These are phyloP conservation scores for Metschnikowia lachancei DNA, from an alignment of 805 yeast species.

Conservation along the genomic window DNA sequence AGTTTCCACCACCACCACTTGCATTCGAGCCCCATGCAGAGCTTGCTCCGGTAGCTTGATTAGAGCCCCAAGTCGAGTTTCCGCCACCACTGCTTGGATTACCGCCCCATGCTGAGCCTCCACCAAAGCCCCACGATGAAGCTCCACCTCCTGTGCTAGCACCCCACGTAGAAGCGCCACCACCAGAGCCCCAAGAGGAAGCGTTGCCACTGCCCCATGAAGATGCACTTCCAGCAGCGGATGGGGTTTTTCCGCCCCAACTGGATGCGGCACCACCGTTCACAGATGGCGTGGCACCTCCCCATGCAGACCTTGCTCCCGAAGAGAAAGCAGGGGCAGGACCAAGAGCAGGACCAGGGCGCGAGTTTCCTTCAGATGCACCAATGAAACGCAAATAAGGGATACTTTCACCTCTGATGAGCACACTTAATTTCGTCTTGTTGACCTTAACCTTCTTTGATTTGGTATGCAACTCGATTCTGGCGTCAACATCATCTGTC, in stretches of 20 bases:
- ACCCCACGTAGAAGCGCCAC: constrained; percentile 23
- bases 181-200: constrained; percentile 27
- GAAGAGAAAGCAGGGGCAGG: constrained; percentile 37
- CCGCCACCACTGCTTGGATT: constrained; percentile 16
- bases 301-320: constrained; percentile 57
- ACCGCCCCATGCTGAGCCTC: constrained; percentile 21
- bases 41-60: constrained; percentile 28
- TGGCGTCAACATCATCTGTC: constrained; percentile 86
- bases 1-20: constrained; percentile 18
- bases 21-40: constrained; percentile 29
- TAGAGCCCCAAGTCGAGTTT: constrained; percentile 26
- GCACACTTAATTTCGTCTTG: constrained; percentile 72
- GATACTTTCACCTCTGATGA: constrained; percentile 64
- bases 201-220: constrained; percentile 49
- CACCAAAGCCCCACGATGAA: constrained; percentile 23
- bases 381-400: constrained; percentile 80
- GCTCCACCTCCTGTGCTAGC: constrained; percentile 14
- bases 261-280: constrained; percentile 40
- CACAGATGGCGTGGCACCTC: constrained; percentile 25
- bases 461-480: constrained; percentile 92
- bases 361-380: constrained; percentile 31
- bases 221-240: constrained; percentile 36
- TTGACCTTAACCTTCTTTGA: constrained; percentile 82
- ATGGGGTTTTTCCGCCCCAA: constrained; percentile 32
- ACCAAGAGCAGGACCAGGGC: constrained; percentile 19